Percentiles rank a stretch among this genome's conserved stretches.
Conservation (phyloP, 140 eudicot species). For the Stevia rebaudiana region DNA sequence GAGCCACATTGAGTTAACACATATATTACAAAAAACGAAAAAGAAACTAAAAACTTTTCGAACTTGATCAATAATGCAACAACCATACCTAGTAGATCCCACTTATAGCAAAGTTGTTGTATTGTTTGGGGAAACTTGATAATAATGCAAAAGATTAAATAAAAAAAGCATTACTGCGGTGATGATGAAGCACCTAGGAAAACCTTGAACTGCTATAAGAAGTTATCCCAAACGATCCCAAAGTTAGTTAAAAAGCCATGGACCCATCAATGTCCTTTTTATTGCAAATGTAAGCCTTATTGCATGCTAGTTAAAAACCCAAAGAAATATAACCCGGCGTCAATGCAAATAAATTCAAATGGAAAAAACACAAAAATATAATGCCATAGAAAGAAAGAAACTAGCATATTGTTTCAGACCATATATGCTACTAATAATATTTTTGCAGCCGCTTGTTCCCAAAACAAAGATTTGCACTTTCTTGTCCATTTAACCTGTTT, state of each 20-base stretch:
- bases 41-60: not conserved
- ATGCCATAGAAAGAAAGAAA: not conserved
- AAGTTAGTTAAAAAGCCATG: not conserved
- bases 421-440: not conserved
- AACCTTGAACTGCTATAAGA: not conserved
- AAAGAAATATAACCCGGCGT: not conserved
- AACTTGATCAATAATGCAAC: not conserved
- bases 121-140: no score
- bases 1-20: not conserved
- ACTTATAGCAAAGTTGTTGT: no score
- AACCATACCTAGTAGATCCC: not conserved
- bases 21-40: not conserved
- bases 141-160: not conserved
- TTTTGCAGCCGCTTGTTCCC: not conserved
- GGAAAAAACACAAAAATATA: not conserved
- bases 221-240: not conserved
- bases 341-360: not conserved
- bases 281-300: not conserved
- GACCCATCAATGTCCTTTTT: not conserved
- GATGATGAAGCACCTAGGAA: not conserved
- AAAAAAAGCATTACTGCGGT: not conserved
- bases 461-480: not conserved
- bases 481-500: not conserved
- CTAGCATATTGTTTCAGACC: not conserved
- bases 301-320: not conserved